phyloP scores from a whole-genome alignment of 352 stramenopile species.

The Pythium phragmiticola region DNA sequence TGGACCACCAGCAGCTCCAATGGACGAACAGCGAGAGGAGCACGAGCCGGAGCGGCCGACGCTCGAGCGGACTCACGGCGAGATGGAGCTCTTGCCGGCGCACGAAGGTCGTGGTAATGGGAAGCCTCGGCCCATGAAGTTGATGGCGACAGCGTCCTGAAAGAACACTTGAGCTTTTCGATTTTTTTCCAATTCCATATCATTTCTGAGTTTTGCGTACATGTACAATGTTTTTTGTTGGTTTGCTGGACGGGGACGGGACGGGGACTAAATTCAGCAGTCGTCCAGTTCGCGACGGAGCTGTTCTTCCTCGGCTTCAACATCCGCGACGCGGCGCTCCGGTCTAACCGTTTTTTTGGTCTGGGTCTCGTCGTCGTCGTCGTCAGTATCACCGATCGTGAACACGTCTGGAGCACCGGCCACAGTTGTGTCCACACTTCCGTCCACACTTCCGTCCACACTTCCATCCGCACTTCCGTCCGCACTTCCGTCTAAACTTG shows the following conservation, averaged over 20 bases:
- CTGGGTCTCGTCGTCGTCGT: slow-evolving; percentile 2
- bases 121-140: slow-evolving; percentile 6
- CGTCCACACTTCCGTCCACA: neutral
- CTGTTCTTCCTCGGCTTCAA: slow-evolving; percentile 20
- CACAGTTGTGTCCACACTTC: neutral
- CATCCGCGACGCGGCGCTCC: neutral
- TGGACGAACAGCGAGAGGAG: neutral
- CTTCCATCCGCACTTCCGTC: neutral
- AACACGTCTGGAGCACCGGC: slow-evolving; percentile 5
- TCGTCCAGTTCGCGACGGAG: slow-evolving; percentile 26
- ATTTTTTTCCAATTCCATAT: neutral
- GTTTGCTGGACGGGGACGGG: too few relatives aligned
- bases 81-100: slow-evolving; percentile 8
- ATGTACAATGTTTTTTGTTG: slow-evolving; percentile 6
- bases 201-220: slow-evolving; percentile 12
- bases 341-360: slow-evolving; percentile 5
- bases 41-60: neutral
- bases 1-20: neutral
- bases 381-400: slow-evolving; percentile 19
- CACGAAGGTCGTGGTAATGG: neutral
- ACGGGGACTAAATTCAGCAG: slow-evolving; percentile 19
- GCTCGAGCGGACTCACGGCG: neutral
- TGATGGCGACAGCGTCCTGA: slow-evolving; percentile 3
- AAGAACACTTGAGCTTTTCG: neutral
- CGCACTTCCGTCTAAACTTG: neutral